Conservation (phyloP, 1,284 basidiomycete genomes). For the Mycena citricolor region DNA sequence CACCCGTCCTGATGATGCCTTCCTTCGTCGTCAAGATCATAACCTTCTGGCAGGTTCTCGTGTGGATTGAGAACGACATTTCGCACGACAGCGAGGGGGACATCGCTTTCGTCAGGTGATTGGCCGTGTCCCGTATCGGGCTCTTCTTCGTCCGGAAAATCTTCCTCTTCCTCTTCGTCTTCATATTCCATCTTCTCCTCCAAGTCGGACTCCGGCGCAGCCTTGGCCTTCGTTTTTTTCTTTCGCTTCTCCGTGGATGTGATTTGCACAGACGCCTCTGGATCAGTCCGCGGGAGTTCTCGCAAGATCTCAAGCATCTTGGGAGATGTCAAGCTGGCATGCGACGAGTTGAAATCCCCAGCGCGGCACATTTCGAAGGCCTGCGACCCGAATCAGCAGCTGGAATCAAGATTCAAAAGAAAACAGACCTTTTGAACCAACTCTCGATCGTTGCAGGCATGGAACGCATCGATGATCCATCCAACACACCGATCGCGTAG, state of each 20-base stretch:
- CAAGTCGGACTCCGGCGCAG: too few relatives aligned
- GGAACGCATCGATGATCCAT: conserved; percentile 10
- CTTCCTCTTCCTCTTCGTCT: not conserved
- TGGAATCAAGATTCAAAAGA: not conserved
- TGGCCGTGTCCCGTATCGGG: too few relatives aligned
- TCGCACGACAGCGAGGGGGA: conserved; percentile 3
- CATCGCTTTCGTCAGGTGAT: conserved; percentile 11
- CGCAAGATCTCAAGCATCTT: not conserved
- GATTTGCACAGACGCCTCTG: not conserved
- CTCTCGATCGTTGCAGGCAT: conserved; percentile 7
- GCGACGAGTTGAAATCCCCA: conserved; percentile 4
- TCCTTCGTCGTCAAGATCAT: too few relatives aligned
- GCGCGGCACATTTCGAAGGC: not conserved
- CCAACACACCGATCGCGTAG: conserved; percentile 8
- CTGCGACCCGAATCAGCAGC: not conserved
- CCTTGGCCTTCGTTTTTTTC: too few relatives aligned
- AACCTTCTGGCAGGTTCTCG: too few relatives aligned
- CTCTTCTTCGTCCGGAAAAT: not conserved
- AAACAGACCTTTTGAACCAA: conserved; percentile 7
- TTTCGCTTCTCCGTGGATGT: too few relatives aligned
- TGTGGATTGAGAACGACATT: too few relatives aligned
- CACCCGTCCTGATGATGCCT: too few relatives aligned
- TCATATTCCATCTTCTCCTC: too few relatives aligned
- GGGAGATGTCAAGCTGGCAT: conserved; percentile 2
- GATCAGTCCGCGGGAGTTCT: not conserved